Evolutionary conservation across 1,284 basidiomycete species (phyloP), one percentile per base, ranked within the genome.

Genomic region (Cronartium ribicola): DNA sequence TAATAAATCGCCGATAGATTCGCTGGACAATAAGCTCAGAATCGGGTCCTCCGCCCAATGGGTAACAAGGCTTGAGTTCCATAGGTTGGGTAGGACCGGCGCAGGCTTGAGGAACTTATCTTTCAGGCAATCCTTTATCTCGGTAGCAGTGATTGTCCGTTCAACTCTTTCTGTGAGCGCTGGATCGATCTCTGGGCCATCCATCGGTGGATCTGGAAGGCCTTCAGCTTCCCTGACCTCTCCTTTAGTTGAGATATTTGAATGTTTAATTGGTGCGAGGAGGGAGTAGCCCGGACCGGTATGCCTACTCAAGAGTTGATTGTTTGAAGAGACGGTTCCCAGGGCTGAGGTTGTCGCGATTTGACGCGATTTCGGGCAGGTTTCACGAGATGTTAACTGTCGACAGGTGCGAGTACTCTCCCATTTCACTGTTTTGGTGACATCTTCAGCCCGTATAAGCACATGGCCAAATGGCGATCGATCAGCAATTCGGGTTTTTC

Each of bases 41-140:
- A 71, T 46, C 40, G 68, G 68, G 39, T 71, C 62, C 37, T 63
- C 68, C 39, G 46, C 68, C 68, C 68, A 71, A 51, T 71, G 68
- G 8, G 59, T 71, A 51, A 71, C 55, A 17, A 41, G 68, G 37
- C 60, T 64, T 8, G 68, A 71, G 36, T 17, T 40, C 68, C 68
- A 71, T 37, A 71, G 43, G 14, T 43, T 36, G 36, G 61, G 61
- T 22, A 71, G n/a, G 7, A 29, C 51, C 1, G 51, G 51, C n/a
- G n/a, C 51, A 55, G 51, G 51, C 29, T 55, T 55, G 51, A 55
- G 51, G 11, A 55, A 29, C 17, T 4, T 55, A 0, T n/a, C n/a
- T 6, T 55, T 55, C 6, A 55, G 51, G 11, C 13, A 55, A 55
- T 55, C 51, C 51, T 55, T 55, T n/a, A 55, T 1, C 29, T 55